phyloP scores from a whole-genome alignment of 441 rosid species.

The Brassica hybrid region DNA sequence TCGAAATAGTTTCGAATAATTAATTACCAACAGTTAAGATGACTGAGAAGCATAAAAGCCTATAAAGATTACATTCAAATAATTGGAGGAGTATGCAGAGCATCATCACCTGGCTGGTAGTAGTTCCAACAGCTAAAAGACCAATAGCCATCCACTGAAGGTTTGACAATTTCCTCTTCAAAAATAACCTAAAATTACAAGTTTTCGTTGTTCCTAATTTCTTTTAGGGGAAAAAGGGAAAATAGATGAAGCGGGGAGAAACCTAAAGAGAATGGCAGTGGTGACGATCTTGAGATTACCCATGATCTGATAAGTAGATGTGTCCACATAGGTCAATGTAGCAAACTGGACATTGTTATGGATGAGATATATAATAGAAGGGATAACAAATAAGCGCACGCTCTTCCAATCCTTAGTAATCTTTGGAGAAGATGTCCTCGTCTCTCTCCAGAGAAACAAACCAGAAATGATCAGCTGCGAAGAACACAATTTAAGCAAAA shows the following conservation, averaged over 20 bases:
- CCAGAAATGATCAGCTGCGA: conserved; percentile 67
- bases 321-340: conserved; percentile 72
- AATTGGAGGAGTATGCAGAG: background rate
- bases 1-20: background rate
- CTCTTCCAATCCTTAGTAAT: conserved; percentile 80
- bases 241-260: no score
- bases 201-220: no score
- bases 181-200: conserved; percentile 56
- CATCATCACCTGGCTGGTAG: conserved; percentile 79
- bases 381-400: conserved; percentile 68
- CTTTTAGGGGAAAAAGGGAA: no score
- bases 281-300: conserved; percentile 86
- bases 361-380: conserved; percentile 73
- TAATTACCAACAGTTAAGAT: background rate
- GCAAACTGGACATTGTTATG: conserved; percentile 87
- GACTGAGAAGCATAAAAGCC: background rate
- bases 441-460: conserved; percentile 66
- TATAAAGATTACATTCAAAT: no score
- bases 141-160: conserved; percentile 86
- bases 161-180: conserved; percentile 64
- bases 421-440: conserved; percentile 47
- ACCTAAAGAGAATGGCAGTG: conserved; percentile 75
- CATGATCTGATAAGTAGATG: conserved; percentile 86
- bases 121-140: conserved; percentile 81
- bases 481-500: background rate